These are phyloP conservation scores for Schizonepeta tenuifolia DNA, from an alignment of 257 asterid genomes.

Conservation along the genomic window DNA sequence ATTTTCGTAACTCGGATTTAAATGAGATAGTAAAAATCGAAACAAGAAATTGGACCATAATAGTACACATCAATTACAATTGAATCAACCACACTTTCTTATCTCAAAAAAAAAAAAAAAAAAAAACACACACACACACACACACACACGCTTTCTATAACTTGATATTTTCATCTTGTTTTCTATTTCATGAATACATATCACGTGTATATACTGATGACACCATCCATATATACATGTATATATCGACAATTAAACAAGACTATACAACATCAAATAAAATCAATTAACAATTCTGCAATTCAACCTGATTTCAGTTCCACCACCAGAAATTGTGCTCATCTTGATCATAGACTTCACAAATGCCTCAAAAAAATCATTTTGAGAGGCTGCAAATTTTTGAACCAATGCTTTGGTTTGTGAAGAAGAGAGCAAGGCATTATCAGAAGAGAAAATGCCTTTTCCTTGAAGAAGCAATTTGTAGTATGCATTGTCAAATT, in stretches of 20 bases:
- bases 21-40: background rate
- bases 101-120: too few species aligned
- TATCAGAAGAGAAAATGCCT: conserved; percentile 74
- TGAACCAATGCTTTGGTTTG: conserved; percentile 59
- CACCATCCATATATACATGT: background rate
- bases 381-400: conserved; percentile 58
- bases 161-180: too few species aligned
- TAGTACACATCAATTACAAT: too few species aligned
- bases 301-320: conserved; percentile 60
- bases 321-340: conserved; percentile 68
- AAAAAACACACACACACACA: too few species aligned
- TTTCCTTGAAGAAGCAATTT: conserved; percentile 69
- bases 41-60: background rate
- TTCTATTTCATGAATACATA: background rate
- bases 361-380: conserved; percentile 60
- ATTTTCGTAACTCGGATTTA: background rate
- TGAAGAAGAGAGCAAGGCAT: conserved; percentile 55
- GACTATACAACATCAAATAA: background rate
- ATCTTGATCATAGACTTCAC: conserved; percentile 79
- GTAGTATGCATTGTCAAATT: conserved; percentile 73
- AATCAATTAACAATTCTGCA: conserved; percentile 51
- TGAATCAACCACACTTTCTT: background rate
- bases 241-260: background rate
- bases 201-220: background rate
- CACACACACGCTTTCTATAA: too few species aligned